Evolutionary conservation across 192 early-diverging fungal species (phyloP), one percentile per base, ranked within the genome.

Genomic region (Backusella australiensis): DNA sequence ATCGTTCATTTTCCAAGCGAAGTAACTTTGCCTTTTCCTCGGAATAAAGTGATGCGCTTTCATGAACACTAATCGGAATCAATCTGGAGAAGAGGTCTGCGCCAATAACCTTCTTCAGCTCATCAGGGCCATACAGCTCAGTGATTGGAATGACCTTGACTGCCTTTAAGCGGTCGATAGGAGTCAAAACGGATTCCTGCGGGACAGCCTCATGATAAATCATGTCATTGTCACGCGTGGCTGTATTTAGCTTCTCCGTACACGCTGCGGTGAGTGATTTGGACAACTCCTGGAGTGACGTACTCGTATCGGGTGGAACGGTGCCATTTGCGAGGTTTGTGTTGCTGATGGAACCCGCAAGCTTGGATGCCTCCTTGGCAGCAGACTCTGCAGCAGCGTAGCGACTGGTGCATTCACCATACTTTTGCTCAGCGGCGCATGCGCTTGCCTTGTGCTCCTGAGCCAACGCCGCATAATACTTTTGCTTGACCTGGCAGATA

Each of bases 11-110:
- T 67, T 96, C 94, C 26, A 86, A 80, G 29, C 98, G 91, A 7
- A 98, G 87, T 39, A 99, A 75, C 84, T 96, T 96, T 21, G 96
- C 96, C 84, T 98, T 96, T 80, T 98, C 96, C 79, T 98, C 98
- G 26, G 96, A 96, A 76, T 99, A 99, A 74, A 98, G 71, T 29
- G 93, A 95, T 15, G 96, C 88, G 49, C 94, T 91, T 84, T 98
- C 96, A 81, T 98, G 96, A 1, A 99, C 95, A n/a, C 90, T 88
- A 53, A 99, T 84, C 0, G 98, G 98, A 35, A 99, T 92, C 56
- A 99, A 88, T 23, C 88, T 84, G 39, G 88, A 82, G 75, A 99
- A 99, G 69, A 98, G 91, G 81, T 98, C 97, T 2, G 88, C 82
- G 2, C 97, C 97, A 68, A 98, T 94, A 32, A 98, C 95, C 66